A percentile compares a stretch with the other conserved stretches of the same genome.
These are phyloP conservation scores for Lactarius akahatsu DNA, from an alignment of 768 basidiomycete species.

Conservation along the genomic window DNA sequence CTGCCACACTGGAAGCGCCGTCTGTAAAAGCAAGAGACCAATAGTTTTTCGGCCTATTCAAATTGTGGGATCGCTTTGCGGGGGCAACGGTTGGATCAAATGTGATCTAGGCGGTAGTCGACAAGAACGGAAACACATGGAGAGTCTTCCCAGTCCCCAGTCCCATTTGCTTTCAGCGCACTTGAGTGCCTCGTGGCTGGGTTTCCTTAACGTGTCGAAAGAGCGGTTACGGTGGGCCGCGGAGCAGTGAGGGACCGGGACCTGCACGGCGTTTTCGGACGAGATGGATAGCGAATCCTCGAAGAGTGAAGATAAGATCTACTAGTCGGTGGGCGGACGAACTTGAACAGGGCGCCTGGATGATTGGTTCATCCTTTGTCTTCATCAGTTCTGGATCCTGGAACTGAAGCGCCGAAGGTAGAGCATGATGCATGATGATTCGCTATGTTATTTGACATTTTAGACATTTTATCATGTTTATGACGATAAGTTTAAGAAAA, in stretches of 20 bases:
- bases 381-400: neutral
- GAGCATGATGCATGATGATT: neutral
- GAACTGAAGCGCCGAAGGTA: neutral
- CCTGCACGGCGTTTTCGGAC: neutral
- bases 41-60: constrained; percentile 73
- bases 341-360: neutral
- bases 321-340: too few relatives aligned
- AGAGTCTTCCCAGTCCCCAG: constrained; percentile 63
- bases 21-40: neutral
- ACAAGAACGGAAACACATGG: constrained; percentile 72
- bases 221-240: constrained; percentile 41
- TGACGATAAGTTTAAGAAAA: too few relatives aligned
- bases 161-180: constrained; percentile 70
- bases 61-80: constrained; percentile 44
- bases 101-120: constrained; percentile 80
- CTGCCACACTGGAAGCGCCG: neutral
- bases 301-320: neutral
- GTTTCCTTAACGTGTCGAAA: constrained; percentile 51
- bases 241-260: constrained; percentile 21
- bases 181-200: constrained; percentile 73
- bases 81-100: constrained; percentile 86
- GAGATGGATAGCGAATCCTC: neutral
- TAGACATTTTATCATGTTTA: too few relatives aligned
- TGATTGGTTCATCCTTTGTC: neutral
- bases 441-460: neutral